These are phyloP conservation scores for Brassica nigra DNA, from an alignment of 345 rosid genomes.

Conservation along the genomic window DNA sequence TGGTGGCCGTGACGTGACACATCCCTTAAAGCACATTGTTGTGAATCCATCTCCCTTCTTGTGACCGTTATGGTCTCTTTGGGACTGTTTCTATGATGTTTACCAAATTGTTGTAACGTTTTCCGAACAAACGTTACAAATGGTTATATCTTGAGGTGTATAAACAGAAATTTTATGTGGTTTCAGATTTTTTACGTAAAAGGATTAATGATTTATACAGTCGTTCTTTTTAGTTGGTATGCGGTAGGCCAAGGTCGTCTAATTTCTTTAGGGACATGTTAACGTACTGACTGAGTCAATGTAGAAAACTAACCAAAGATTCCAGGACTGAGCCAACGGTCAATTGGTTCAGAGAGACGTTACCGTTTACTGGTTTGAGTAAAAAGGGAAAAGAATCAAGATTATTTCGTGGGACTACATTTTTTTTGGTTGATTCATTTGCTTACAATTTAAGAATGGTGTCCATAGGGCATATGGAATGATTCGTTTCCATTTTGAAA, in stretches of 20 bases:
- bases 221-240: neutral
- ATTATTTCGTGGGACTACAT: neutral
- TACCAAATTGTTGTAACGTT: neutral
- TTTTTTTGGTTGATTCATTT: neutral
- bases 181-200: neutral
- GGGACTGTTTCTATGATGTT: neutral
- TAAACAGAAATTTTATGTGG: neutral
- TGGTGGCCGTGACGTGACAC: constrained; percentile 65
- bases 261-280: neutral
- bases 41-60: constrained; percentile 58
- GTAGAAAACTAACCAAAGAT: neutral
- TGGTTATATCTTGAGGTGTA: constrained; percentile 5
- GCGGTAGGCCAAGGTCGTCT: neutral
- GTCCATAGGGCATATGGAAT: neutral
- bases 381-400: neutral
- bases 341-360: neutral
- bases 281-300: neutral
- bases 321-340: neutral
- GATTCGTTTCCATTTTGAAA: neutral
- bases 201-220: neutral
- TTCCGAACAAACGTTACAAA: constrained; percentile 1
- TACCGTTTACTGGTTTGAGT: neutral
- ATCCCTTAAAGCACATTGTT: constrained; percentile 83
- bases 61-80: constrained; percentile 28
- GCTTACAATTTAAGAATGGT: neutral